Conservation (phyloP, 192 early-diverging fungal genomes). For the Diversispora eburnea region DNA sequence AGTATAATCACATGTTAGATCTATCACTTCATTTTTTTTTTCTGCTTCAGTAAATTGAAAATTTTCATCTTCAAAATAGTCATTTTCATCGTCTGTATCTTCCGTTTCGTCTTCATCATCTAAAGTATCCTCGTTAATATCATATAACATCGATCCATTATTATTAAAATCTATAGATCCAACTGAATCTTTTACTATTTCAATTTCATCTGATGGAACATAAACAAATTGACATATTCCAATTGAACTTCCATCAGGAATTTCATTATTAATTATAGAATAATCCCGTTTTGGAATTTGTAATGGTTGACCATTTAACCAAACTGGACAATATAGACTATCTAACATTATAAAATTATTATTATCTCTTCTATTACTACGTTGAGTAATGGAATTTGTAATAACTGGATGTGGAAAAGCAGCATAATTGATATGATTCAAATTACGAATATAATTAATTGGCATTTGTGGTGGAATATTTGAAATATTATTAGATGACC, state of each 20-base stretch:
- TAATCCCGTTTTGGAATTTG: slow-evolving; percentile 29
- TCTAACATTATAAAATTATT: slow-evolving; percentile 15
- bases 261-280: slow-evolving; percentile 11
- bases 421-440: neutral
- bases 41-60: slow-evolving; percentile 18
- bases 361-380: neutral
- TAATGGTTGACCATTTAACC: slow-evolving; percentile 18
- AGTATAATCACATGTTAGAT: too few species aligned
- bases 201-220: neutral
- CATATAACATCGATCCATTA: slow-evolving; percentile 6
- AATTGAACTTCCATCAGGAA: neutral
- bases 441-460: neutral
- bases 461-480: neutral
- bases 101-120: slow-evolving; percentile 20
- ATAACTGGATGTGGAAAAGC: neutral
- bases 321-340: slow-evolving; percentile 6
- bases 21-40: neutral
- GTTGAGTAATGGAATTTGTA: neutral
- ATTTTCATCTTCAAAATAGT: slow-evolving; percentile 2
- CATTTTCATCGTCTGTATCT: slow-evolving; percentile 11
- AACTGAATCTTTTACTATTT: neutral
- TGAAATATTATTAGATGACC: neutral
- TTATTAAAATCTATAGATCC: neutral
- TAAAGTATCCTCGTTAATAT: neutral
- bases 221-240: slow-evolving; percentile 9